phyloP scores from a whole-genome alignment of 768 basidiomycete genomes.

The Russula ochroleuca region DNA sequence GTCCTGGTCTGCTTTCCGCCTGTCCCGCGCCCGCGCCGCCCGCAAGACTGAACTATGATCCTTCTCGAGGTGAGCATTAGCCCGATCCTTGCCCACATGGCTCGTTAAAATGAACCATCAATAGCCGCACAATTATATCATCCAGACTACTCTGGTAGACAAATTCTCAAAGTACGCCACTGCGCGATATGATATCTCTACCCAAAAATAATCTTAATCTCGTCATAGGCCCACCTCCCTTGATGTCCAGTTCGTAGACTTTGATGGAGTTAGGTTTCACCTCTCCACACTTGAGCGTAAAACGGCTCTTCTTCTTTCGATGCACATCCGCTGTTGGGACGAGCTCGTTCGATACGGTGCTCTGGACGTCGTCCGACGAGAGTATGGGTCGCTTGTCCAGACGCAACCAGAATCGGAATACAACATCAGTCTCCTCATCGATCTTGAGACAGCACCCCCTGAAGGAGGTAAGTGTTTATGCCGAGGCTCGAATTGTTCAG shows the following conservation, averaged over 20 bases:
- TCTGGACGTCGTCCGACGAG: slow-evolving; percentile 66
- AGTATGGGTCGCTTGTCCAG: slow-evolving; percentile 73
- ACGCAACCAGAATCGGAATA: slow-evolving; percentile 79
- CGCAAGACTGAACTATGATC: slow-evolving; percentile 56
- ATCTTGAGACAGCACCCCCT: slow-evolving; percentile 80
- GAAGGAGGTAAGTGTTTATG: slow-evolving; percentile 59
- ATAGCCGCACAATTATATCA: slow-evolving; percentile 89
- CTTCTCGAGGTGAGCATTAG: slow-evolving; percentile 64
- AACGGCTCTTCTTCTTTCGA: slow-evolving; percentile 78
- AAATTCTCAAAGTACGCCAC: slow-evolving; percentile 73
- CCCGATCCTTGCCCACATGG: not conserved
- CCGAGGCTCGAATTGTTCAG: not conserved
- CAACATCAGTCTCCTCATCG: slow-evolving; percentile 80
- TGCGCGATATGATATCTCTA: slow-evolving; percentile 1
- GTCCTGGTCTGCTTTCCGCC: not conserved
- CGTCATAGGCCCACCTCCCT: slow-evolving; percentile 73
- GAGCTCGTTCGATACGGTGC: slow-evolving; percentile 89
- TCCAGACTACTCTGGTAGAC: slow-evolving; percentile 83
- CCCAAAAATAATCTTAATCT: slow-evolving; percentile 17
- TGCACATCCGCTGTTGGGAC: slow-evolving; percentile 97
- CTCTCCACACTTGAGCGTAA: slow-evolving; percentile 85
- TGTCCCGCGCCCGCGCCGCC: not conserved
- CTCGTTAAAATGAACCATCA: slow-evolving; percentile 8
- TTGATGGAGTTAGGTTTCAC: slow-evolving; percentile 94
- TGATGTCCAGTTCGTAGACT: slow-evolving; percentile 97